Base-by-base conservation (phyloP, 805 yeast genomes). In the Candida verbasci region DNA sequence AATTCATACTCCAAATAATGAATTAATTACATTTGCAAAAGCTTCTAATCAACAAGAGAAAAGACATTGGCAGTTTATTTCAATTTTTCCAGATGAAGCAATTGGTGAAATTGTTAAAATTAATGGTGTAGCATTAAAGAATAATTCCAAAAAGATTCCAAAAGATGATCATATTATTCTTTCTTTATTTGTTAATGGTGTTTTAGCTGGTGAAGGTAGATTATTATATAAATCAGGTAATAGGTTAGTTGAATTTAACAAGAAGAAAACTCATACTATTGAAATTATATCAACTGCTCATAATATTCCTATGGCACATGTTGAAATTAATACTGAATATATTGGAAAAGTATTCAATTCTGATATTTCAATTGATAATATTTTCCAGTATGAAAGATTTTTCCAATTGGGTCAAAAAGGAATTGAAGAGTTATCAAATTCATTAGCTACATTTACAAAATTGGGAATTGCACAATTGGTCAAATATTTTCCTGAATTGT, bases 101-200 rank as follows among this genome's bases (percentile, higher is more conserved):
- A 65, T 86, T 39, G 84, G 89, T 24, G 95, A 86, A 54, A 66
- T 74, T 24, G 72, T 87, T 31, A 77, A 77, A 49, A 65, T 86
- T 11, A 68, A 74, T 42, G 85, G 85, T 27, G 59, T 85, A 16
- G 70, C 72, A 14, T 45, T 46, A 35, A 58, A 64, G 29, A 62
- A 64, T 39, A 51, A 59, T 1, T 7, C 29, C 6, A 32, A 34
- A 23, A 31, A 28, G 18, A 3, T 32, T 15, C 60, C 60, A 8
- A 68, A 69, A 28, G 73, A 73, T 37, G 93, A 82, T 48, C 61
- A 65, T 33, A 54, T 85, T 35, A 56, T 69, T 17, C 62, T 85
- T 39, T 65, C 70, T 15, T 68, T 83, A 17, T 86, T 69, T 47
- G 63, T 76, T 29, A 83, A 85, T 49, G 88, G 87, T 17, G 70